phyloP scores from a whole-genome alignment of 805 yeast species.

The Blastobotrys americana region DNA sequence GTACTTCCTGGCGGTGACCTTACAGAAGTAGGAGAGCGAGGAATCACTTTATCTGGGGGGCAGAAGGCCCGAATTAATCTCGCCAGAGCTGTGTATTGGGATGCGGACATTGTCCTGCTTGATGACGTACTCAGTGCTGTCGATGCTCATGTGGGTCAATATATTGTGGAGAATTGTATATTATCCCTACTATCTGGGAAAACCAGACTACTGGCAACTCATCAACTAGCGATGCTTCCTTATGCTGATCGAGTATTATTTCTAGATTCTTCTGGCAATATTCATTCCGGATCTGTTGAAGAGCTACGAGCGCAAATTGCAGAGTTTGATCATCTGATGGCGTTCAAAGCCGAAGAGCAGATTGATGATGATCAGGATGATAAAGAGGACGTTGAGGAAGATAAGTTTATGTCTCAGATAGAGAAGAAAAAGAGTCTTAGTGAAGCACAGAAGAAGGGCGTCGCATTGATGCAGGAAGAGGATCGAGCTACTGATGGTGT shows the following conservation, averaged over 20 bases:
- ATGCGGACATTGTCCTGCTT: constrained; percentile 53
- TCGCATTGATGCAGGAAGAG: constrained; percentile 27
- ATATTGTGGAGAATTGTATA: constrained; percentile 62
- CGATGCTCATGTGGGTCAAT: constrained; percentile 74
- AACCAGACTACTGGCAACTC: constrained; percentile 67
- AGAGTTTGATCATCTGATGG: constrained; percentile 46
- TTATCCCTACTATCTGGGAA: constrained; percentile 43
- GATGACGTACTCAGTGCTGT: constrained; percentile 82
- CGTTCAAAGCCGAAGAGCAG: constrained; percentile 33
- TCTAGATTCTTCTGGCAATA: constrained; percentile 34
- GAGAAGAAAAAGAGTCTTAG: constrained; percentile 9
- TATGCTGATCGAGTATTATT: constrained; percentile 59
- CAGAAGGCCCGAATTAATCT: constrained; percentile 75
- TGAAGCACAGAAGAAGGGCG: constrained; percentile 13
- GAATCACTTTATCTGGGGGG: constrained; percentile 78
- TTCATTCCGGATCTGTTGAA: constrained; percentile 54
- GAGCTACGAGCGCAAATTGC: constrained; percentile 41
- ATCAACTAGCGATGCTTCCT: constrained; percentile 59
- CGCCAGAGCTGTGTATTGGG: constrained; percentile 69
- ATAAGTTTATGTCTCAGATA: constrained; percentile 12
- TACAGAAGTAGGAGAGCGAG: constrained; percentile 79
- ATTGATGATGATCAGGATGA: constrained; percentile 20
- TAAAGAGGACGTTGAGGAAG: constrained; percentile 19
- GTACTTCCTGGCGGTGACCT: constrained; percentile 62
- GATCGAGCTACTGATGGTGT: constrained; percentile 26